Percentiles rank a stretch among this genome's conserved stretches.
Conservation (phyloP, 208 protist genomes). For the Angomonas deanei region DNA sequence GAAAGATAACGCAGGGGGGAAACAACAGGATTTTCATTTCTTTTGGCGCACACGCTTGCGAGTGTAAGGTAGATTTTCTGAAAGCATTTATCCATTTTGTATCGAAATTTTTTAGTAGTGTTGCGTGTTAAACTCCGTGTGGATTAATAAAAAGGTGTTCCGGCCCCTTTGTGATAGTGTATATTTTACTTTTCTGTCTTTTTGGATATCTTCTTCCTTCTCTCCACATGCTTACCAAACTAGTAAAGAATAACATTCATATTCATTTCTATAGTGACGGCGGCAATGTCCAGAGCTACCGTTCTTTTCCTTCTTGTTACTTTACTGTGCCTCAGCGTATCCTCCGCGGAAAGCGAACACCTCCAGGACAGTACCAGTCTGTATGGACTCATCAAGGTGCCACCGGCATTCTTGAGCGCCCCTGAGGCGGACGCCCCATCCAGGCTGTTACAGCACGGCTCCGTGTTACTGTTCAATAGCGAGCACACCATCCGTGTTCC, state of each 20-base stretch:
- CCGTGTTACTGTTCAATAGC: constrained; percentile 55
- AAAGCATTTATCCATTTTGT: background rate
- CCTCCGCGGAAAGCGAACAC: background rate
- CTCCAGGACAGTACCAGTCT: constrained; percentile 4
- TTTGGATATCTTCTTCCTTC: background rate
- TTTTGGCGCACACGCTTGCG: background rate
- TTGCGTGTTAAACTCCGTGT: too few species aligned
- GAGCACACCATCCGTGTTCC: constrained; percentile 40
- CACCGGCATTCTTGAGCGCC: constrained; percentile 35
- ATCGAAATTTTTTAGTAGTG: too few species aligned
- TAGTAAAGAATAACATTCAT: constrained; percentile 11
- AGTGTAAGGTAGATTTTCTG: background rate
- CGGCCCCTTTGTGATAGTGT: too few species aligned
- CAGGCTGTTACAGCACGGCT: constrained; percentile 60
- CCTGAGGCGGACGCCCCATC: constrained; percentile 34
- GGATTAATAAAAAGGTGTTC: too few species aligned
- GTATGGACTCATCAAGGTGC: constrained; percentile 56
- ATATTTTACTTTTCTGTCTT: too few species aligned
- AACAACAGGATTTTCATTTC: background rate
- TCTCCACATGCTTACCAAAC: background rate
- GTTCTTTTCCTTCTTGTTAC: background rate
- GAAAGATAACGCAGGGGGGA: too few species aligned
- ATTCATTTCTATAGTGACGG: too few species aligned
- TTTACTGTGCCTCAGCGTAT: background rate
- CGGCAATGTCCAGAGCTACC: background rate